Base-by-base conservation (phyloP, 2,329 filamentous ascomycete species). In the Diaporthe caulivora region DNA sequence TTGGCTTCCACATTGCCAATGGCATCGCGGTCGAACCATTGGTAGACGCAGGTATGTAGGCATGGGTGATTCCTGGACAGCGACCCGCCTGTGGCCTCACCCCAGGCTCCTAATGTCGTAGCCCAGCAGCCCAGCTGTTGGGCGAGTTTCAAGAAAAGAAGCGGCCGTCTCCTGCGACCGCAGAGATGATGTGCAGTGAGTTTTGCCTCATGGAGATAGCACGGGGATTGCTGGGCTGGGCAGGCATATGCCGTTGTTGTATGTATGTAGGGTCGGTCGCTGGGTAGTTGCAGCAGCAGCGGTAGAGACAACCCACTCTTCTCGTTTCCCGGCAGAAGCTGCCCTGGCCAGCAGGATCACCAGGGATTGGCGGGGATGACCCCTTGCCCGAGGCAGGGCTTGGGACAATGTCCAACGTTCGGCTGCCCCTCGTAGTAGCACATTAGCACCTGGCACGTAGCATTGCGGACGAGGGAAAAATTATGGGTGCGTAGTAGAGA, bases 291-390 rank as follows among this genome's bases (percentile, higher is more conserved):
- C n/a, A n/a, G n/a, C n/a, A n/a, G 13, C 29, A 37, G 55, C 55
- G 31, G 21, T 24, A 40, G 55, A 40, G 31, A 58, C 18, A 37
- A 34, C 54, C 54, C 54, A 57, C 10, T n/a, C 24, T 37, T 17
- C 51, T 57, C 37, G 18, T 26, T 26, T 55, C 53, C 60, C 60
- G 60, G 60, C 60, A 65, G 18, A 65, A 65, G 60, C 60, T 65
- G 60, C 60, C 60, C 60, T 65, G 60, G 60, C 60, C 60, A 65
- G 60, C 26, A 65, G 60, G 44, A 51, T 26, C 44, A n/a, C 44
- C 62, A 51, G 11, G 44, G 44, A 65, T 65, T 44, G 24, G 62
- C 62, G 62, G 29, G 62, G 62, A 26, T 65, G 62, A 51, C 62
- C 62, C 62, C 62, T 51, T 51, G 62, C 18, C 44, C 44, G 62